Evolutionary conservation across 225 moss, liverwort and hornwort species (phyloP).

Genomic region (Physcomitrium patens): DNA sequence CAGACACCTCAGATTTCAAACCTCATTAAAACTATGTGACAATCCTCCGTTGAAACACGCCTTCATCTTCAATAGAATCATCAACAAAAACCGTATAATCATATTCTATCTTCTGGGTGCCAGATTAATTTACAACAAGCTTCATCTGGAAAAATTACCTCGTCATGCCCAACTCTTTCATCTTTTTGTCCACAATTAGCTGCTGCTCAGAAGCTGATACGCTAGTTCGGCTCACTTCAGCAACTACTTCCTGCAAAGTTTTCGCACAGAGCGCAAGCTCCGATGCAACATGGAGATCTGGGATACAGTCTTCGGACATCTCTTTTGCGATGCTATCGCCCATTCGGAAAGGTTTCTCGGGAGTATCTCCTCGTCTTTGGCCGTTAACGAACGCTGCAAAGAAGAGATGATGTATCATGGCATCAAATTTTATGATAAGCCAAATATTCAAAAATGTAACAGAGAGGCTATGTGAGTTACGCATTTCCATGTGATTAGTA

Average conservation of each 20-base stretch:
- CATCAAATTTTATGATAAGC: background rate
- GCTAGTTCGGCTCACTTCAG: slow-evolving; percentile 30
- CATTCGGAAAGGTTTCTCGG: slow-evolving; percentile 70
- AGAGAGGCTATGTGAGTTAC: no score
- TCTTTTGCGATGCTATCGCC: slow-evolving; percentile 73
- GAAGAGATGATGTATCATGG: background rate
- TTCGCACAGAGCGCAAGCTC: slow-evolving; percentile 60
- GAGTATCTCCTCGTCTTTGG: slow-evolving; percentile 58
- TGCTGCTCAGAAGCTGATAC: slow-evolving; percentile 38
- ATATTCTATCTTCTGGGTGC: background rate
- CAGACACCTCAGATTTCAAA: slow-evolving; percentile 19
- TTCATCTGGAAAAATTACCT: slow-evolving; percentile 24
- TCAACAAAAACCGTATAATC: background rate
- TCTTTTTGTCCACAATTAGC: slow-evolving; percentile 51
- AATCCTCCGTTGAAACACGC: background rate
- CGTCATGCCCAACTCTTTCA: slow-evolving; percentile 64
- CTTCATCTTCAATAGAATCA: background rate
- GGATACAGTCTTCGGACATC: slow-evolving; percentile 41
- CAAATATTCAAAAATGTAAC: background rate
- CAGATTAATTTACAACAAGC: no score
- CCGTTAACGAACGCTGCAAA: slow-evolving; percentile 80
- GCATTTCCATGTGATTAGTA: no score
- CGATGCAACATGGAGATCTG: slow-evolving; percentile 52
- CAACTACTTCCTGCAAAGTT: slow-evolving; percentile 41
- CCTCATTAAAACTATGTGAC: background rate